Conservation (phyloP, 805 yeast species). For the Soucietia sequanensis region DNA sequence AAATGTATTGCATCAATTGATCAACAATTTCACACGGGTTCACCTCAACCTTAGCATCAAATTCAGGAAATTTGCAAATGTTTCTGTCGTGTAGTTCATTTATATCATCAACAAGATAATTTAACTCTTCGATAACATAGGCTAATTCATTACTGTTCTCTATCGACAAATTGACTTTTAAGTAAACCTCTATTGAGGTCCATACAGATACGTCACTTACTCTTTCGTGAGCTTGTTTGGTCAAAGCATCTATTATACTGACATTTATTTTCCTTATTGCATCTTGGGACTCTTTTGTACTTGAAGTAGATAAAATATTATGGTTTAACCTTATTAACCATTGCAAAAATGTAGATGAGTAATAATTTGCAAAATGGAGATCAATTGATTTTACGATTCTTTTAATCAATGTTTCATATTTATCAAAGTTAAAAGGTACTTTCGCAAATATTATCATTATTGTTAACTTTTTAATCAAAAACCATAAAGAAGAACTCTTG, state of each 20-base stretch:
- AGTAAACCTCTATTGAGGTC: conserved; percentile 13
- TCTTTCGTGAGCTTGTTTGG: conserved; percentile 1
- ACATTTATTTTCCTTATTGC: no score
- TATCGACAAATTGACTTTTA: no score
- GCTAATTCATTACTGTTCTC: no score
- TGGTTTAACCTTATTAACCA: conserved; percentile 24
- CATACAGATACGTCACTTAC: conserved; percentile 24
- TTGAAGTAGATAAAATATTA: background rate
- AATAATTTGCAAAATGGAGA: conserved; percentile 39
- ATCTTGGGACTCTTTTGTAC: no score
- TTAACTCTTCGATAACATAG: conserved; percentile 9
- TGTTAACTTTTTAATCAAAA: conserved; percentile 25
- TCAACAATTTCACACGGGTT: no score
- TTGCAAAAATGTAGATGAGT: conserved; percentile 30
- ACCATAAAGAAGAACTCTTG: conserved; percentile 41
- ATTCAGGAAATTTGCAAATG: background rate
- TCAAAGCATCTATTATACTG: background rate
- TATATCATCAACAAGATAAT: conserved; percentile 5
- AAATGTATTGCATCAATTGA: background rate
- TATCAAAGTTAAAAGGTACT: background rate
- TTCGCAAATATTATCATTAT: conserved; percentile 11
- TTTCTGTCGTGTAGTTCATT: no score
- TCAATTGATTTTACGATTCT: conserved; percentile 27
- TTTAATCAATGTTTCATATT: conserved; percentile 6
- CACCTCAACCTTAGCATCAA: no score